Base-by-base conservation (phyloP, 2,329 filamentous ascomycete genomes). In the Ophiosphaerella narmari region DNA sequence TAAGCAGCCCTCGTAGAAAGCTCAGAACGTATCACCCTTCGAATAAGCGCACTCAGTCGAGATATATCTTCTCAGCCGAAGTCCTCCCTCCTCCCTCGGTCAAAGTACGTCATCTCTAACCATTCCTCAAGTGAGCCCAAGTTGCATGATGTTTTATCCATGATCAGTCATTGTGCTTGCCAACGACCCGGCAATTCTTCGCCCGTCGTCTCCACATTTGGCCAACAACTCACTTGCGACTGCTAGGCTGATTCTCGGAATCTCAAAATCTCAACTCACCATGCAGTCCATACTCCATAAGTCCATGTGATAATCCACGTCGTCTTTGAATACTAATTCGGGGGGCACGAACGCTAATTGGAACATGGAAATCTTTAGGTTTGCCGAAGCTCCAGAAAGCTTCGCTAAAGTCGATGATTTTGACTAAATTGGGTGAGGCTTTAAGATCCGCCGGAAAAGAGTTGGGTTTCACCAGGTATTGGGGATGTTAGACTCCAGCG, bases 251-350 rank as follows among this genome's bases (percentile, higher is more conserved):
- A 11, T 11, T 29, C 26, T 29, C 5, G 5, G 26, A 29, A 29
- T 48, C 16, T 51, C 39, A 6, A 68, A n/a, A n/a, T n/a, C n/a
- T n/a, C n/a, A n/a, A n/a, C 67, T 45, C 49, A 75, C 72, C 51
- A 72, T 60, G n/a, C n/a, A n/a, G n/a, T n/a, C n/a, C n/a, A n/a
- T n/a, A 51, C 71, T 71, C 73, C 72, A 77, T 11, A 75, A 48
- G 42, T 76, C 71, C 5, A 76, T 63, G 40, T 59, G 65, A 60
- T 71, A 54, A 57, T 76, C 67, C 39, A 72, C 46, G 7, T 41
- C 45, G 21, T 76, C 71, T 38, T 58, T 36, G 44, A 77, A 75
- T 18, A 77, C 63, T 41, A 73, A 52, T 55, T 77, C 73, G 0
- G 74, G 74, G 35, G 74, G n/a, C 66, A 7, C 69, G 66, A 43